Evolutionary conservation across 1,139 yeast genomes (phyloP), one percentile per base, ranked within the genome.

Genomic region (Tardiomyces digboiensis): DNA sequence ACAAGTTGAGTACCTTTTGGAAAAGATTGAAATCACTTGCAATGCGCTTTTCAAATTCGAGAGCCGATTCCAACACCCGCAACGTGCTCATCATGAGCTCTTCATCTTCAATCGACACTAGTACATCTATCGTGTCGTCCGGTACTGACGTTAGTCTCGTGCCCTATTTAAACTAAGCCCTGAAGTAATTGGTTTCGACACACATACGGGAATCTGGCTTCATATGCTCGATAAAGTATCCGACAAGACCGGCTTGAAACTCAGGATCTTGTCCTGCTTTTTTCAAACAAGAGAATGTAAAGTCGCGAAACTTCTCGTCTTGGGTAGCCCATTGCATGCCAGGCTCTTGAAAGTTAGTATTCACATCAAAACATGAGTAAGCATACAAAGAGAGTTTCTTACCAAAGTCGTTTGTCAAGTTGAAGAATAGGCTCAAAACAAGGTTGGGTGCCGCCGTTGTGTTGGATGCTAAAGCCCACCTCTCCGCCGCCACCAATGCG

Each of bases 351-450:
- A 5, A 5, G 33, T 26, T 26, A 26, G 33, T 26, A 22, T 22
- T n/a, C n/a, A n/a, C n/a, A n/a, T n/a, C n/a, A n/a, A n/a, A n/a
- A n/a, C n/a, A n/a, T n/a, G n/a, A n/a, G n/a, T n/a, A n/a, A n/a
- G n/a, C n/a, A 29, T 10, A 18, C 23, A 12, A 13, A 22, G 19
- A 12, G 10, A 3, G 21, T 38, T 19, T 37, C 47, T 13, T 36
- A 45, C 47, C 43, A 41, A 38, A 45, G 23, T 43, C 46, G 12
- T 44, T 43, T 4, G 42, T 39, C 29, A 45, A 38, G 21, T 46
- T 42, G 36, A 39, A 42, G 10, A 42, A 21, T 26, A 41, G 33
- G 22, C 29, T 29, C 13, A 42, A 29, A 45, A 47, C 29, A 40
- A 44, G 3, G 22, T 14, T 22, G 44, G 40, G 7, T 42, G 44